Evolutionary conservation across 257 asterid genomes (phyloP).

Genomic region (Sherardia arvensis): DNA sequence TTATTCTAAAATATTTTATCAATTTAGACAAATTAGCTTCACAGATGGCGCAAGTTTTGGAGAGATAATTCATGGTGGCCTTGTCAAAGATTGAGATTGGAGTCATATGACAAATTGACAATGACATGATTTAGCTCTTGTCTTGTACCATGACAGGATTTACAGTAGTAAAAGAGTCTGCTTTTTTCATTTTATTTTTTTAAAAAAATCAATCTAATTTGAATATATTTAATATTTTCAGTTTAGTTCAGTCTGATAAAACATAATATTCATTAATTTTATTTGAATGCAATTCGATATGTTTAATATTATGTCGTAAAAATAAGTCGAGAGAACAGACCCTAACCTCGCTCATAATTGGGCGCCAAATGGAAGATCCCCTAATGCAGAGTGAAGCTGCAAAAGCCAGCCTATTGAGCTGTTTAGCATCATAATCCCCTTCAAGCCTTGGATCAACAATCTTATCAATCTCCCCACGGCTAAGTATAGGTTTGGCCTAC

Average conservation of each 20-base stretch:
- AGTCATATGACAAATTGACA: too few relatives aligned
- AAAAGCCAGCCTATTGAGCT: slow-evolving; percentile 58
- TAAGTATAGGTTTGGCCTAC: slow-evolving; percentile 80
- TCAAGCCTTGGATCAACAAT: slow-evolving; percentile 72
- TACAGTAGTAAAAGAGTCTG: not conserved
- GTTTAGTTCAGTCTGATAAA: too few relatives aligned
- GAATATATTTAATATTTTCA: too few relatives aligned
- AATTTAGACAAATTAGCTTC: not conserved
- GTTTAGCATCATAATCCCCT: slow-evolving; percentile 39
- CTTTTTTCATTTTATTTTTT: too few relatives aligned
- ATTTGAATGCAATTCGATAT: too few relatives aligned
- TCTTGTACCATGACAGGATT: too few relatives aligned
- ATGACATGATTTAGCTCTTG: not conserved
- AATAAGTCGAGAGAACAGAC: too few relatives aligned
- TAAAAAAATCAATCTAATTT: too few relatives aligned
- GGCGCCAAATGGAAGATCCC: slow-evolving; percentile 84
- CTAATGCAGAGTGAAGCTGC: slow-evolving; percentile 91
- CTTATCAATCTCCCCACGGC: slow-evolving; percentile 46
- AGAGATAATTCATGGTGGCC: too few relatives aligned
- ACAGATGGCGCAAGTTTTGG: not conserved
- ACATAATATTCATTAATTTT: too few relatives aligned
- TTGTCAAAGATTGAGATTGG: not conserved
- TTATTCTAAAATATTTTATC: not conserved
- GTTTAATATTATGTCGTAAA: too few relatives aligned
- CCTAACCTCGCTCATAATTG: slow-evolving; percentile 77